Evolutionary conservation across 768 basidiomycete species (phyloP).

Genomic region (Amanita muscaria): DNA sequence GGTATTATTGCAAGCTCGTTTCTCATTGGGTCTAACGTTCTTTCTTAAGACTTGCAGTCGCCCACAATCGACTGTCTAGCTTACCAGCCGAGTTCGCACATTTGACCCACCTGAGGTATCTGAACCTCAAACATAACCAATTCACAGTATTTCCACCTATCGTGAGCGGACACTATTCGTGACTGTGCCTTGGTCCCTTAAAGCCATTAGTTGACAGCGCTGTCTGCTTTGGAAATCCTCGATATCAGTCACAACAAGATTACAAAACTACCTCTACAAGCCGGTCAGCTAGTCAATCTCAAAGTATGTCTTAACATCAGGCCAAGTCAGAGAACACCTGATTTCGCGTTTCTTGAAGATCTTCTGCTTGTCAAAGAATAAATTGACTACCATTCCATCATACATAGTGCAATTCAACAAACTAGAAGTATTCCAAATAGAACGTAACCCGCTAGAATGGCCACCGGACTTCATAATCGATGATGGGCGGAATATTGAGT

Average conservation of each 20-base stretch:
- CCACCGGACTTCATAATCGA: slow-evolving; percentile 60
- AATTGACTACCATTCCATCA: slow-evolving; percentile 64
- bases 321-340: too few relatives aligned
- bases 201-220: slow-evolving; percentile 58
- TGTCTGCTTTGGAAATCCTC: slow-evolving; percentile 86
- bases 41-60: slow-evolving; percentile 66
- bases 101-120: slow-evolving; percentile 68
- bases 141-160: slow-evolving; percentile 81
- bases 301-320: slow-evolving; percentile 36
- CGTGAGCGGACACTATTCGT: slow-evolving; percentile 44
- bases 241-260: slow-evolving; percentile 94
- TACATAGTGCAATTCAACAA: slow-evolving; percentile 69
- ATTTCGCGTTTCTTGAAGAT: too few relatives aligned
- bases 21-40: slow-evolving; percentile 1
- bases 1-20: slow-evolving; percentile 31
- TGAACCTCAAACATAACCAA: slow-evolving; percentile 80
- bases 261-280: slow-evolving; percentile 64
- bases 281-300: slow-evolving; percentile 72
- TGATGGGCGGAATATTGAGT: slow-evolving; percentile 29
- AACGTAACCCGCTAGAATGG: slow-evolving; percentile 93
- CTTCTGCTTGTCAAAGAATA: slow-evolving; percentile 81
- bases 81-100: slow-evolving; percentile 69
- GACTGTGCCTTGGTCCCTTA: slow-evolving; percentile 5
- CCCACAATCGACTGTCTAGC: slow-evolving; percentile 72
- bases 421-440: slow-evolving; percentile 75